Evolutionary conservation across 495 filamentous ascomycete genomes (phyloP).

Genomic region (Hyaloscypha variabilis): DNA sequence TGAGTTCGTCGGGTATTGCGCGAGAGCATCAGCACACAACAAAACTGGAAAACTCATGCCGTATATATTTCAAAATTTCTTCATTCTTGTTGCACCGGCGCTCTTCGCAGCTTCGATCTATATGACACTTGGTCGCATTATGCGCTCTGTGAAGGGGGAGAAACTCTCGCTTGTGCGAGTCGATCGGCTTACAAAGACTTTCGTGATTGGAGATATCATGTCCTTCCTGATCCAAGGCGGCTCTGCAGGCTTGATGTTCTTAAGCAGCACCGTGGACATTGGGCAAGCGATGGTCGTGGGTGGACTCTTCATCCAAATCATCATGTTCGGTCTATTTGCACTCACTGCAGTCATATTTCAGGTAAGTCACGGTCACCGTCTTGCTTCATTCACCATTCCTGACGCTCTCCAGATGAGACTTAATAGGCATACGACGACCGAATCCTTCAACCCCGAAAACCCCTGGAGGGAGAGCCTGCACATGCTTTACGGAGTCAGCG

Average conservation of each 20-base stretch:
- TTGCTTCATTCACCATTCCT: neutral
- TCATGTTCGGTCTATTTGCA: conserved; percentile 57
- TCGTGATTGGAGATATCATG: conserved; percentile 48
- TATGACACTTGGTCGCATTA: conserved; percentile 53
- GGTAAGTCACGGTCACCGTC: neutral
- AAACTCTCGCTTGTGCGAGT: conserved; percentile 37
- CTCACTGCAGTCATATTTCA: conserved; percentile 47
- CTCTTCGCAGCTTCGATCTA: conserved; percentile 57
- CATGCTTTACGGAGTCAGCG: conserved; percentile 53
- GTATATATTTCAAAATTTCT: conserved; percentile 49
- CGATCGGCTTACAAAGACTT: conserved; percentile 43
- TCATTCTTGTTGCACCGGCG: conserved; percentile 52
- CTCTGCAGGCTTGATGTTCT: conserved; percentile 23
- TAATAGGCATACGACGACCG: conserved; percentile 20
- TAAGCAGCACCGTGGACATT: conserved; percentile 17
- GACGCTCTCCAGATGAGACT: conserved; percentile 15
- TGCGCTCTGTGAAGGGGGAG: conserved; percentile 47
- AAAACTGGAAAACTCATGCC: conserved; percentile 42
- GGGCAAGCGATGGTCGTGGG: conserved; percentile 50
- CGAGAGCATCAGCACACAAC: conserved; percentile 39
- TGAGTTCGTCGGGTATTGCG: conserved; percentile 48
- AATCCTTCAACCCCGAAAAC: conserved; percentile 11
- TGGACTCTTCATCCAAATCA: conserved; percentile 51
- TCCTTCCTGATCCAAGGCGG: conserved; percentile 43
- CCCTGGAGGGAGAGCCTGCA: conserved; percentile 55